Percentiles rank a stretch among this genome's conserved stretches.
Evolutionary conservation across 208 protist genomes (phyloP).

Genomic region (Trypanosoma congolense): DNA sequence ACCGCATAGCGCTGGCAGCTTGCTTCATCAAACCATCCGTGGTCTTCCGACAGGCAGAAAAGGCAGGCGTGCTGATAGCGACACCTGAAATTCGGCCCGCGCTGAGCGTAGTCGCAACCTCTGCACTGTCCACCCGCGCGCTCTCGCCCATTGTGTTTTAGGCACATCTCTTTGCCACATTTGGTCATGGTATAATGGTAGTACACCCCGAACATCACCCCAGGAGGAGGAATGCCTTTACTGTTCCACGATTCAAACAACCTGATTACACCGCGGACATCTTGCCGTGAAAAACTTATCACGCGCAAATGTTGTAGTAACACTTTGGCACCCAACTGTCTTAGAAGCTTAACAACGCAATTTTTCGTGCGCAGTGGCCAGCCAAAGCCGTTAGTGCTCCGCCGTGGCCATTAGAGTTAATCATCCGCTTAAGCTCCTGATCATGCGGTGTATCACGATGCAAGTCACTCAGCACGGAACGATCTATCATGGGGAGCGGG

Average conservation of each 20-base stretch:
- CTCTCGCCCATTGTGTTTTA: constrained; percentile 72
- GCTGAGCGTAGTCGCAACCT: constrained; percentile 67
- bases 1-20: constrained; percentile 57
- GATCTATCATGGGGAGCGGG: constrained; percentile 7
- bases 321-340: constrained; percentile 30
- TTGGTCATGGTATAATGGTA: constrained; percentile 75
- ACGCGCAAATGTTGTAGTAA: constrained; percentile 62
- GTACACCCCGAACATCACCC: constrained; percentile 68
- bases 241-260: constrained; percentile 58
- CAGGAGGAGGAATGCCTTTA: constrained; percentile 58
- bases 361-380: constrained; percentile 47
- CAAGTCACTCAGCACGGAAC: constrained; percentile 1
- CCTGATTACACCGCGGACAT: constrained; percentile 41
- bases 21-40: constrained; percentile 77
- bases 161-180: constrained; percentile 52
- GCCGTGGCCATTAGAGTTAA: constrained; percentile 22
- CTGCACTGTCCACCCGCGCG: constrained; percentile 44
- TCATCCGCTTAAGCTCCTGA: constrained; percentile 24
- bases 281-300: constrained; percentile 45
- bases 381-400: constrained; percentile 20
- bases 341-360: constrained; percentile 41
- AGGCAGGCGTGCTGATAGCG: constrained; percentile 75
- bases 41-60: constrained; percentile 59
- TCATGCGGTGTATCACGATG: constrained; percentile 50
- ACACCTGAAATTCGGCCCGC: constrained; percentile 54